phyloP scores from a whole-genome alignment of 1,139 yeast genomes.

The Scheffersomyces quercinus region DNA sequence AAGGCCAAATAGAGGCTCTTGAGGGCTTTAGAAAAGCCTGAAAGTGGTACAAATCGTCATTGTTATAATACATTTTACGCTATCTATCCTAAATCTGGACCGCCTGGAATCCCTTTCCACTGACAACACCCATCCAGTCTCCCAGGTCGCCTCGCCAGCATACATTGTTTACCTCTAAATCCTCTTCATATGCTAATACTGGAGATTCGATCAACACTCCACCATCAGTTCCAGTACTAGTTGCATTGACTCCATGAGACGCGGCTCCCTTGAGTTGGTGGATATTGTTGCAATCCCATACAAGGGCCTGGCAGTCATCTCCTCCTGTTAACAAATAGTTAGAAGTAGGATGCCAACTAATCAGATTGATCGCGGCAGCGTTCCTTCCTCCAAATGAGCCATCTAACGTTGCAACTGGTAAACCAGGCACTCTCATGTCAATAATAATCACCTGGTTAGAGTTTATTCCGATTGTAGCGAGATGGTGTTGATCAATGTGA shows the following conservation, averaged over 20 bases:
- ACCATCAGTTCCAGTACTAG: conserved; percentile 1
- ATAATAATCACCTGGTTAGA: conserved; percentile 67
- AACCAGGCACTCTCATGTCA: conserved; percentile 87
- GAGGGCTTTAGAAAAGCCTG: no score
- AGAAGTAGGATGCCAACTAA: conserved; percentile 82
- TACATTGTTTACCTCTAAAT: conserved; percentile 70
- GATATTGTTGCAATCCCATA: conserved; percentile 69
- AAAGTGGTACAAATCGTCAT: no score
- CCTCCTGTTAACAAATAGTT: conserved; percentile 72
- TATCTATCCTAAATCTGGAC: conserved; percentile 38
- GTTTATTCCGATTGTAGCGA: conserved; percentile 77
- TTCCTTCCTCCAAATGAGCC: conserved; percentile 58
- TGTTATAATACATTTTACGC: background rate
- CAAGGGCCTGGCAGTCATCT: conserved; percentile 87
- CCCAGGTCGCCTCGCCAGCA: conserved; percentile 69
- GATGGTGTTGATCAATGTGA: conserved; percentile 74
- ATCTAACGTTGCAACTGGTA: conserved; percentile 67
- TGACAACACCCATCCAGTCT: conserved; percentile 79
- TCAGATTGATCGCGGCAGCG: conserved; percentile 63
- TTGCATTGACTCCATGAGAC: background rate
- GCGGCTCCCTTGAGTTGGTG: conserved; percentile 1
- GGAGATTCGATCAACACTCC: conserved; percentile 42
- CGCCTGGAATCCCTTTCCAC: conserved; percentile 81
- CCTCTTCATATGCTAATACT: conserved; percentile 56
- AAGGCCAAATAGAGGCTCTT: no score